phyloP scores from a whole-genome alignment of 2,329 filamentous ascomycete genomes.

The Dothistroma pini region DNA sequence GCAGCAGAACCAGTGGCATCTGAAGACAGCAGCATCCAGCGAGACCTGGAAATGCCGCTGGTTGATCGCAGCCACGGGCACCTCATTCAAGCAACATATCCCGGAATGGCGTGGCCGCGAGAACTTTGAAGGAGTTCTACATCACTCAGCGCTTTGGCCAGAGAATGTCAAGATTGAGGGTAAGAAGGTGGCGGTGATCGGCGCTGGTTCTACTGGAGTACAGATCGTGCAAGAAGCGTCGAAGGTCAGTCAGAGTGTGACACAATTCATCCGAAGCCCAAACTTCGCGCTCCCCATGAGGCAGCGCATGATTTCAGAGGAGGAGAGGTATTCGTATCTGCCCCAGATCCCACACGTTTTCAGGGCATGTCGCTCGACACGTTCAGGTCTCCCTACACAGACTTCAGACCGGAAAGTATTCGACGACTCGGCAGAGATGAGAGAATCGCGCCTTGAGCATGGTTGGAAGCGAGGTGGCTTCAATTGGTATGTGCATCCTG shows the following conservation, averaged over 20 bases:
- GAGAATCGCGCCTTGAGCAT: constrained; percentile 35
- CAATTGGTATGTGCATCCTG: constrained; percentile 6
- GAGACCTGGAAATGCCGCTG: constrained; percentile 30
- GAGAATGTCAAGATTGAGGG: constrained; percentile 32
- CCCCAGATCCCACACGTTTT: neutral
- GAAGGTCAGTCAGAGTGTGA: constrained; percentile 38
- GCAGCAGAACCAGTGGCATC: constrained; percentile 25
- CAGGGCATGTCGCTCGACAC: neutral
- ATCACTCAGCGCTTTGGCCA: constrained; percentile 43
- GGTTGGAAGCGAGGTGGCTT: constrained; percentile 38
- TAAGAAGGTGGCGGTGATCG: constrained; percentile 41
- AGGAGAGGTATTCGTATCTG: constrained; percentile 34
- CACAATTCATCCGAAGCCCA: constrained; percentile 63
- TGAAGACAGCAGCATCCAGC: neutral
- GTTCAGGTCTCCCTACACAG: constrained; percentile 51
- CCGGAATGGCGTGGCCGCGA: constrained; percentile 37
- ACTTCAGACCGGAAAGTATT: constrained; percentile 51
- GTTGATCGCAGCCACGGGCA: constrained; percentile 38
- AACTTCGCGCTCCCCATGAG: constrained; percentile 62
- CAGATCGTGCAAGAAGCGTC: constrained; percentile 31
- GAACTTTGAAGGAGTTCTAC: constrained; percentile 37
- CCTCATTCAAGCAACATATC: constrained; percentile 37
- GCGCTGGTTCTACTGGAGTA: constrained; percentile 37
- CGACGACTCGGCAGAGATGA: constrained; percentile 37
- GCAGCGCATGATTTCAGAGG: constrained; percentile 44